Evolutionary conservation across 225 moss, liverwort and hornwort genomes (phyloP), one percentile per base, ranked within the genome.

Genomic region (Climacium dendroides): DNA sequence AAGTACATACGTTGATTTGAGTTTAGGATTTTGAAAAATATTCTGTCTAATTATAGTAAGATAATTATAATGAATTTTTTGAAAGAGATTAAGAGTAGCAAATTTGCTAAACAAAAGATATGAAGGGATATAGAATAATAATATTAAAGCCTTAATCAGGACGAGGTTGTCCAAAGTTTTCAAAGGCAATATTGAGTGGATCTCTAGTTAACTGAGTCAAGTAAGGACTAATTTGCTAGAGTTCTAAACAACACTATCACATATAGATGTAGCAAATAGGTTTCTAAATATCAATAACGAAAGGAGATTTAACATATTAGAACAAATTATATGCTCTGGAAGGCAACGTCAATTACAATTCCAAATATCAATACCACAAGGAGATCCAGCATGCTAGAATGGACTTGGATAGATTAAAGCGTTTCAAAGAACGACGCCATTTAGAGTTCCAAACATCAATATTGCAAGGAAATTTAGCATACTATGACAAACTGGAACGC

Each of bases 181-280:
- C 2, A 34, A 50, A 50, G 5, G 32, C 8, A 74, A 32, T 74
- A 20, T 50, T 50, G 22, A 35, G 0, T 52, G 1, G 8, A 8
- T 1, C 14, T 35, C 8, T 35, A 23, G 5, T 53, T 9, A 3
- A 74, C 1, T 13, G 8, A 0, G 8, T 52, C 0, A 0, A 0
- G 0, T 22, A 23, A 52, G 1, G 22, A 53, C 5, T 75, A 34
- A 13, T 34, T 74, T 74, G 13, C 4, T 22, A 20, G 0, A 35
- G 1, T 75, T 35, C 13, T 6, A 35, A 20, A 0, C 0, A 0
- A 34, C 5, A 48, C 8, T 20, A 8, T 24, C 5, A 14, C 24
- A 39, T 10, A 29, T 6, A 45, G 0, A 1, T 28, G 2, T 45
- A 26, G 5, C 0, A 1, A 0, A 18, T 0, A 18, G 0, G 2